Evolutionary conservation across 2,329 filamentous ascomycete genomes (phyloP).

Genomic region (Rasamsonia emersonii): DNA sequence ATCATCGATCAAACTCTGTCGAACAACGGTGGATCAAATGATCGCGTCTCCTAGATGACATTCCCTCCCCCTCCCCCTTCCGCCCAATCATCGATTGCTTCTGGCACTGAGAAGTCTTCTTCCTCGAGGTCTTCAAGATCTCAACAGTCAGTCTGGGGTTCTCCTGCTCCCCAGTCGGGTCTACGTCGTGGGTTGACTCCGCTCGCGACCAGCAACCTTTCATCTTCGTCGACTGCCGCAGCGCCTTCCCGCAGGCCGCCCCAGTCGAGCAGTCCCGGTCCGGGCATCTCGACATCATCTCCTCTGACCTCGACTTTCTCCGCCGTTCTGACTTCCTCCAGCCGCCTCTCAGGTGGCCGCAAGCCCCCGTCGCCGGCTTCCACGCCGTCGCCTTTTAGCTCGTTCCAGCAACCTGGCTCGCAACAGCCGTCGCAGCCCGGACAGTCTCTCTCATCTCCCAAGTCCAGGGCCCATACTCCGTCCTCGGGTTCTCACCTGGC

Average conservation of each 20-base stretch:
- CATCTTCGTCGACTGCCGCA: constrained; percentile 30
- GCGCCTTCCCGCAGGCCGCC: constrained; percentile 36
- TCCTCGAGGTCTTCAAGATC: constrained; percentile 34
- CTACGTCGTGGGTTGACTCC: constrained; percentile 50
- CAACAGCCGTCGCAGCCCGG: constrained; percentile 44
- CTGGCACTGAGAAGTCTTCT: constrained; percentile 41
- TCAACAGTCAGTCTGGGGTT: constrained; percentile 51
- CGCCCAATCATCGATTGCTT: constrained; percentile 44
- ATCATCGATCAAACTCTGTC: constrained; percentile 16
- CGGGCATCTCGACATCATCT: constrained; percentile 42
- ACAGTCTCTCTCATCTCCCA: constrained; percentile 48
- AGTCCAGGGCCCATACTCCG: constrained; percentile 47
- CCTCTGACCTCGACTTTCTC: constrained; percentile 46
- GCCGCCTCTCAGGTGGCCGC: constrained; percentile 44
- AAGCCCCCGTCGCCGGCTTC: constrained; percentile 46
- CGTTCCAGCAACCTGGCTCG: constrained; percentile 45
- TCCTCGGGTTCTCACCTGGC: constrained; percentile 48
- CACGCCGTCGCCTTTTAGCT: constrained; percentile 46
- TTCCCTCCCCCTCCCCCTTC: constrained; percentile 45
- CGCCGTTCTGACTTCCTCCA: constrained; percentile 42
- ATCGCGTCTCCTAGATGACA: constrained; percentile 49
- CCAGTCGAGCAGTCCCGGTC: constrained; percentile 41
- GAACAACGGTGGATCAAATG: constrained; percentile 38
- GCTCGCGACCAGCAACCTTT: constrained; percentile 46
- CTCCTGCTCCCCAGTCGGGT: constrained; percentile 45